Conservation (phyloP, 1,284 basidiomycete genomes). For the Schizophyllum amplum region DNA sequence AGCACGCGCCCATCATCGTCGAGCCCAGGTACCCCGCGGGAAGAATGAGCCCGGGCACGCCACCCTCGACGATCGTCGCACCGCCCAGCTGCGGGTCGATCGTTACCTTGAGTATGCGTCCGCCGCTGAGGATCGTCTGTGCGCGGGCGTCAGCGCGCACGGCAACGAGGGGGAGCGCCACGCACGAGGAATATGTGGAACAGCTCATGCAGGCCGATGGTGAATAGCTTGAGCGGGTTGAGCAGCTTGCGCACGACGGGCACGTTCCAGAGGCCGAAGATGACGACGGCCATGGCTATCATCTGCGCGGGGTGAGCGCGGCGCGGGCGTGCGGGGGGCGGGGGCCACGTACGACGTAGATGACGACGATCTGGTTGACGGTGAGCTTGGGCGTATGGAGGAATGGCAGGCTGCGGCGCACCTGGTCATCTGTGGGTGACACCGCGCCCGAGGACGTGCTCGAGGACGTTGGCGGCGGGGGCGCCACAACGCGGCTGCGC, state of each 20-base stretch:
- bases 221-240: slow-evolving; percentile 74
- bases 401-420: too few relatives aligned
- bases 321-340: neutral
- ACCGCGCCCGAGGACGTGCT: too few relatives aligned
- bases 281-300: slow-evolving; percentile 70
- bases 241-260: slow-evolving; percentile 67
- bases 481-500: too few relatives aligned
- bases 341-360: slow-evolving; percentile 59
- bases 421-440: too few relatives aligned
- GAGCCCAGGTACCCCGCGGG: slow-evolving; percentile 74
- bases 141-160: slow-evolving; percentile 2
- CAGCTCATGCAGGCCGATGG: slow-evolving; percentile 80
- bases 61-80: slow-evolving; percentile 68
- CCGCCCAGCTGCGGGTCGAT: slow-evolving; percentile 80
- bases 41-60: slow-evolving; percentile 60
- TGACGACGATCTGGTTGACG: slow-evolving; percentile 42
- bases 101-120: slow-evolving; percentile 64
- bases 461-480: too few relatives aligned
- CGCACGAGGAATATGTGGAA: slow-evolving; percentile 70
- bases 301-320: slow-evolving; percentile 36
- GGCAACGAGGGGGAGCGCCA: slow-evolving; percentile 9
- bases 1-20: slow-evolving; percentile 67
- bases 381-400: too few relatives aligned
- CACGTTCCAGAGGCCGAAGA: slow-evolving; percentile 77
- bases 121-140: slow-evolving; percentile 73